Evolutionary conservation across 768 basidiomycete species (phyloP), one percentile per base, ranked within the genome.

Genomic region (Xerocomus brunneocitrinus): DNA sequence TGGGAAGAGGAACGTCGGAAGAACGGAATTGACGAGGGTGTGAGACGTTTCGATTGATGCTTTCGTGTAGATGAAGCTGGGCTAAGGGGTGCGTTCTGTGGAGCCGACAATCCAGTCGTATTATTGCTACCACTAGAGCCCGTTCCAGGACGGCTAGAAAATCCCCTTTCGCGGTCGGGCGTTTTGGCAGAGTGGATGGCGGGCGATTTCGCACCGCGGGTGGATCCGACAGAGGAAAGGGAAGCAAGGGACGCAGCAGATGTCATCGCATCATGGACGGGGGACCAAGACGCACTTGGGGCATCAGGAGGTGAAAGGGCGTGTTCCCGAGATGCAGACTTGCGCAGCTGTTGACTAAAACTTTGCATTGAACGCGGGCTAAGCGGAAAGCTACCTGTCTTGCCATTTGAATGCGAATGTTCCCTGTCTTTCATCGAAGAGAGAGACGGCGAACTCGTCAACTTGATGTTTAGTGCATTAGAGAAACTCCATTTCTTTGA

Each of bases 401-500:
- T 71, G 65, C 71, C 50, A 48, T 62, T 65, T 14, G 67, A 61
- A 27, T 69, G 49, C 2, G 62, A 61, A 50, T 66, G 51, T 7
- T 77, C 75, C 59, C 71, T 75, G 52, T 79, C 77, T 59, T 68
- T 76, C 67, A 74, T 70, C 1, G 83, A 81, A 39, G 79, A 76
- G 16, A 76, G 76, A 19, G 84, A 84, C 46, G 86, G 83, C 27
- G 83, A 85, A 53, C 79, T 79, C 13, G 84, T 79, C 47, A 90
- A 70, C 65, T 81, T 89, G 67, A 89, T 79, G 59, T 88, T 90
- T 4, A 94, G 73, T 24, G 88, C 89, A 57, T 80, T 87, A n/a
- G 89, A 88, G 68, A 95, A 89, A 66, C 91, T 94, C 92, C 92
- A 95, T 70, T 95, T 95, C 79, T 93, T 94, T n/a, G 89, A 91